These are phyloP conservation scores for Fragilaria radians DNA, from an alignment of 108 stramenopile species.

Conservation along the genomic window DNA sequence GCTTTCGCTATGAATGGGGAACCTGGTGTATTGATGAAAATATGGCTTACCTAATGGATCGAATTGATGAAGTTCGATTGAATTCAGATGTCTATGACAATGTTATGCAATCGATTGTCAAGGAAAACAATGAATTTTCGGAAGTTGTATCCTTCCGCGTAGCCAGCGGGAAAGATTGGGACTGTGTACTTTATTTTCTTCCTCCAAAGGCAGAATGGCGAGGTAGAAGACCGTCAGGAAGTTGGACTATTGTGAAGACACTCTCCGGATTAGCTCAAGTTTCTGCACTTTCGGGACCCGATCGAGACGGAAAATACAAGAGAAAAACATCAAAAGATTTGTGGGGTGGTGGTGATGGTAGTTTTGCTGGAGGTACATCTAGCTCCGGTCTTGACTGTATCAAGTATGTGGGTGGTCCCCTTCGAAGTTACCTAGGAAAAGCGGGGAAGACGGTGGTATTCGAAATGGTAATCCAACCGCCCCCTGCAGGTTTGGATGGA, in stretches of 20 bases:
- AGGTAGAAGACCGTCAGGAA: constrained; percentile 68
- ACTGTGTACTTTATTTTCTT: constrained; percentile 63
- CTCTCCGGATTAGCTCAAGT: constrained; percentile 60
- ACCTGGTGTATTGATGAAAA: constrained; percentile 53
- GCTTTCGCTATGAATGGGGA: constrained; percentile 65
- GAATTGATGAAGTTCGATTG: constrained; percentile 38
- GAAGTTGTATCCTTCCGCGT: constrained; percentile 38
- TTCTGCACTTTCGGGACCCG: constrained; percentile 53
- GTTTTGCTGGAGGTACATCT: constrained; percentile 24
- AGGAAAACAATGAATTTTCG: constrained; percentile 3
- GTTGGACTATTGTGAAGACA: constrained; percentile 60
- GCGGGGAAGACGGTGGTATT: constrained; percentile 49
- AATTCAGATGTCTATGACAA: constrained; percentile 34
- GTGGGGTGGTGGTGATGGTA: constrained; percentile 69
- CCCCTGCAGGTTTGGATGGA: constrained; percentile 44
- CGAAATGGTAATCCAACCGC: constrained; percentile 70
- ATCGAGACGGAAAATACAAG: constrained; percentile 51
- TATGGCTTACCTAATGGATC: constrained; percentile 40
- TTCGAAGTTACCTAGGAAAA: constrained; percentile 55
- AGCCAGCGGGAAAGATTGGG: constrained; percentile 64
- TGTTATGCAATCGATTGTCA: constrained; percentile 5
- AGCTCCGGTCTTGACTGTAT: constrained; percentile 44
- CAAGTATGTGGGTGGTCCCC: constrained; percentile 68
- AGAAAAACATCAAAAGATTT: constrained; percentile 38
- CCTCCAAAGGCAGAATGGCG: constrained; percentile 36